These are phyloP conservation scores for Tetrahymena elliotti DNA, from an alignment of 73 alveolate genomes.

Conservation along the genomic window DNA sequence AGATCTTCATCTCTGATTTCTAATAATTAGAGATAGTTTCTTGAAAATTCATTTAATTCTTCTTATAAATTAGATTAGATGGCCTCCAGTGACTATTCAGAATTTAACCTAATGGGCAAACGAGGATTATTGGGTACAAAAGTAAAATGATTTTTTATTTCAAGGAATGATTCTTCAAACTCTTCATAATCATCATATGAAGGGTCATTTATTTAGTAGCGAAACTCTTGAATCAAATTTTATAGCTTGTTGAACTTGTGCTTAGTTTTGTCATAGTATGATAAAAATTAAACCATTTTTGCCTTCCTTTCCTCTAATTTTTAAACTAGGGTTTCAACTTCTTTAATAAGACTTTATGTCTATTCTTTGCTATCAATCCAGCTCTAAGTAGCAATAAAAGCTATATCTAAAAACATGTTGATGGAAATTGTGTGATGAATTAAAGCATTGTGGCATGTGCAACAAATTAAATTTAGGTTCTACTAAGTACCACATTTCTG, in stretches of 20 bases:
- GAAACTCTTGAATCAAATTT: neutral
- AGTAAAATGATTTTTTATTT: neutral
- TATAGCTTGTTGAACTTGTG: neutral
- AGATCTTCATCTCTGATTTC: neutral
- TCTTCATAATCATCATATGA: neutral
- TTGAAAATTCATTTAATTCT: neutral
- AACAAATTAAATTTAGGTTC: neutral
- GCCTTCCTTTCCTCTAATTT: neutral
- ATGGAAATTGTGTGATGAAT: neutral
- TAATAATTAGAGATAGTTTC: neutral
- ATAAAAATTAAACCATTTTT: neutral
- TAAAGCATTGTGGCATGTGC: neutral
- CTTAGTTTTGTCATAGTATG: neutral
- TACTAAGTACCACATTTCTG: neutral
- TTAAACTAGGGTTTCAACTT: neutral
- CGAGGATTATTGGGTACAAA: neutral
- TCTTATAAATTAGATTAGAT: neutral
- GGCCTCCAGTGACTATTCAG: neutral
- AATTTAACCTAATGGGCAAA: neutral
- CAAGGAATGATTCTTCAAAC: neutral
- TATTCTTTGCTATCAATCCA: neutral
- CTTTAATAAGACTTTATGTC: neutral
- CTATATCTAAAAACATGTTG: neutral
- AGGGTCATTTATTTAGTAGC: neutral
- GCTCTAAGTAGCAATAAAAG: neutral